Evolutionary conservation across 495 filamentous ascomycete species (phyloP), one percentile per base, ranked within the genome.

Genomic region (Talaromyces liani): DNA sequence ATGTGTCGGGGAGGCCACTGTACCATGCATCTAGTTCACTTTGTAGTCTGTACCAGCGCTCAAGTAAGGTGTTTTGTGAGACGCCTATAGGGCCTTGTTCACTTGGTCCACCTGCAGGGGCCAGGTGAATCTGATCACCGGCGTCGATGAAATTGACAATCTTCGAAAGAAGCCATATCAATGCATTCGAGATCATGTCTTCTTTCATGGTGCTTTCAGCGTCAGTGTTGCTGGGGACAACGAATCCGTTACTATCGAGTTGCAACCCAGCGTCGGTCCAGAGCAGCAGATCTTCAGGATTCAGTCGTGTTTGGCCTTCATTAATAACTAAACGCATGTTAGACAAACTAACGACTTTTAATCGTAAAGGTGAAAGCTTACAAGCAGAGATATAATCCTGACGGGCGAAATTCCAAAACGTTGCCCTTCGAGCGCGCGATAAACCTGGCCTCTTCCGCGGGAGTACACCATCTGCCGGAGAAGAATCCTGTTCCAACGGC

Each of bases 351-450:
- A 36, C 33, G 14, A 16, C 12, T n/a, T 16, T 3, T 41, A 6
- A 41, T 41, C n/a, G 6, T 49, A 4, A 49, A 1, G 5, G 9
- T n/a, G 20, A 18, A 9, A 41, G 79, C 82, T 79, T 74, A 85
- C 83, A 86, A 33, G 85, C 84, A 68, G 84, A 80, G 8, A 88
- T 73, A 72, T 87, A 85, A 67, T 87, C 85, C 67, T 87, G 85
- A 41, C 85, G 75, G 20, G 85, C 86, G 69, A 87, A 85, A 65
- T 87, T 87, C 85, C 85, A 87, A 68, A 87, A 87, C 1, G 81
- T 85, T 6, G 85, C 85, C 67, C 70, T 79, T 4, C 85, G 76
- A 4, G 84, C 83, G 68, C 81, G 83, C 1, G 82, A 84, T 1
- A 82, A 75, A 18, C 76, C 71, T 4, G 71, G 65, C 49, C 69